Conservation (phyloP, 768 basidiomycete genomes). For the Exsudoporus frostii region DNA sequence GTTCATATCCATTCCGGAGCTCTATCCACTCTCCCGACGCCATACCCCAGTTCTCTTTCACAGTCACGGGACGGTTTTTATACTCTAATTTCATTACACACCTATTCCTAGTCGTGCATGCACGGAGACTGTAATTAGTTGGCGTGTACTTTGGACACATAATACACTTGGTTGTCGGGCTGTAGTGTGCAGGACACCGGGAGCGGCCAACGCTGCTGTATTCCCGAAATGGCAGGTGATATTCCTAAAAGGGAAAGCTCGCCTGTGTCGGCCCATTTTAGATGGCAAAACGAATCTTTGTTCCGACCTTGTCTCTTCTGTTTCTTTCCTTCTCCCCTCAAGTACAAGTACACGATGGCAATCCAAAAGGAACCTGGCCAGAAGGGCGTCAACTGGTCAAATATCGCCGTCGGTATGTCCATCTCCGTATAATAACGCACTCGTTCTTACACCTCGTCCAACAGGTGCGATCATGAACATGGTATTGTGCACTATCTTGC, state of each 20-base stretch:
- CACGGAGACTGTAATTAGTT: slow-evolving; percentile 21
- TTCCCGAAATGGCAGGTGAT: slow-evolving; percentile 1
- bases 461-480: slow-evolving; percentile 98
- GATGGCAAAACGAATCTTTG: background rate
- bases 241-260: slow-evolving; percentile 3
- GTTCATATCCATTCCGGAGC: slow-evolving; percentile 16
- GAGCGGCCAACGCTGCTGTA: too few species aligned
- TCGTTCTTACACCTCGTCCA: slow-evolving; percentile 17
- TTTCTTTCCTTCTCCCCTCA: slow-evolving; percentile 11
- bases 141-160: slow-evolving; percentile 21
- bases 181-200: background rate
- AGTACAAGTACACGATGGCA: slow-evolving; percentile 53
- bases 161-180: slow-evolving; percentile 3
- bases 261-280: slow-evolving; percentile 7
- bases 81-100: slow-evolving; percentile 29
- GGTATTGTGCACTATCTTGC: slow-evolving; percentile 52
- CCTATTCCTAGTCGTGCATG: slow-evolving; percentile 24
- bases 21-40: background rate
- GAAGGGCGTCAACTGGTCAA: slow-evolving; percentile 91
- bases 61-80: slow-evolving; percentile 18
- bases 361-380: slow-evolving; percentile 84
- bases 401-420: slow-evolving; percentile 86
- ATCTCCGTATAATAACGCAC: slow-evolving; percentile 14
- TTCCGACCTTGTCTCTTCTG: slow-evolving; percentile 5
- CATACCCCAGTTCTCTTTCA: background rate